Base-by-base conservation (phyloP, 2,329 filamentous ascomycete species). In the Botryotinia narcissicola region DNA sequence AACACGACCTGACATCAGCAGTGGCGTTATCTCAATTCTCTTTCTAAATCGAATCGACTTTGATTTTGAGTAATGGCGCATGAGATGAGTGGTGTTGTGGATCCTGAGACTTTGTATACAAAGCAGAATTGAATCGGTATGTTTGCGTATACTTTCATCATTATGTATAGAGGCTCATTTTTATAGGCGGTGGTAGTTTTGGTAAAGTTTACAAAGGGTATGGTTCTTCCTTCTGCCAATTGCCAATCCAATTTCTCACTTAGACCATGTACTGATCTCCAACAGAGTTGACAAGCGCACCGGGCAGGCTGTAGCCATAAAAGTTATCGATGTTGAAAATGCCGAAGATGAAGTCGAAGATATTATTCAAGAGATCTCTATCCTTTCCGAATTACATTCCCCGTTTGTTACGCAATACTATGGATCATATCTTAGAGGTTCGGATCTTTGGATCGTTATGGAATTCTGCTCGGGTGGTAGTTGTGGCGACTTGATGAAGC, bases 281-380 rank as follows among this genome's bases (percentile, higher is more conserved):
- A 77, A 75, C 78, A 96, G 93, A 74, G 93, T 98, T 77, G 95
- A 98, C 84, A 97, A 96, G 81, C 90, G 93, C 70, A 97, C 92
- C 29, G 96, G 96, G 54, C 92, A 97, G 80, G 92, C 95, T 20
- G 96, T 99, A 69, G 96, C 96, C 42, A 99, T 99, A 86, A 99
- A 99, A 84, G 88, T 99, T 80, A 98, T 99, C 82, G 96, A 99
- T 80, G 96, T 99, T 77, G 96, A 99, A 84, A 98, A 96, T 84
- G 96, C 96, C 80, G 96, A 99, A 84, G 96, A 99, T 83, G 96
- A 99, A 84, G 95, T 99, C 78, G 96, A 98, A 85, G 96, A 99
- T 84, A 99, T 99, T 79, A 98, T 98, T 82, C 94, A 97, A 82
- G 96, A 99, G 84, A 98, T 99, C 78, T 94, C 95, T 78, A 98